phyloP scores from a whole-genome alignment of 257 asterid genomes.

The Ophiorrhiza pumila region DNA sequence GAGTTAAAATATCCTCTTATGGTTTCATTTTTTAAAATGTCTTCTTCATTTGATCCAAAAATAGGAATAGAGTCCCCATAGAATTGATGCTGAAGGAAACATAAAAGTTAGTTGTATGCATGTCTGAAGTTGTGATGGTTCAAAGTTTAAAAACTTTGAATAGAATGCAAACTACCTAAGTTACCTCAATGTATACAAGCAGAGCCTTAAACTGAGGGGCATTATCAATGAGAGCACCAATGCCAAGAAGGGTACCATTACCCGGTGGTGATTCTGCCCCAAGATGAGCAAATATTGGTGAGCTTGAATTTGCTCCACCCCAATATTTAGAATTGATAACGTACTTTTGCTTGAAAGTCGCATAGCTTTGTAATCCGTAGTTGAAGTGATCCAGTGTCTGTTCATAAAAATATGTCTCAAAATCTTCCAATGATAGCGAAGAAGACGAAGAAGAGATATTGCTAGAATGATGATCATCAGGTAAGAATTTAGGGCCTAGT shows the following conservation, averaged over 20 bases:
- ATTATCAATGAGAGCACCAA: conserved; percentile 43
- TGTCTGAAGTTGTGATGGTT: too few relatives aligned
- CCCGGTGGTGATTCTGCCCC: conserved; percentile 15
- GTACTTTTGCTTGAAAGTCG: conserved; percentile 54
- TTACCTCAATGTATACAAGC: conserved; percentile 42
- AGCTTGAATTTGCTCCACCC: conserved; percentile 43
- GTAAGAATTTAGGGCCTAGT: not conserved
- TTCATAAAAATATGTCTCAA: conserved; percentile 35
- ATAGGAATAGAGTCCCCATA: conserved; percentile 28
- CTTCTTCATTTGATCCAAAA: conserved; percentile 5
- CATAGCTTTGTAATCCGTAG: conserved; percentile 49
- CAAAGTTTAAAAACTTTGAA: too few relatives aligned
- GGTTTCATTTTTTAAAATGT: not conserved
- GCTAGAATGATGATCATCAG: conserved; percentile 10
- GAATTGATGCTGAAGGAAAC: conserved; percentile 36
- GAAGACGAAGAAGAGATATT: not conserved
- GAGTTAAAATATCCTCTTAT: conserved; percentile 10
- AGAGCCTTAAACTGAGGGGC: conserved; percentile 61
- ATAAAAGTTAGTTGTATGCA: too few relatives aligned
- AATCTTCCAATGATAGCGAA: conserved; percentile 13
- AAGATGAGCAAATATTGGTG: conserved; percentile 25
- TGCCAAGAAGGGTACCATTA: not conserved
- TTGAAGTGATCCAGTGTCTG: conserved; percentile 83
- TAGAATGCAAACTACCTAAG: too few relatives aligned
- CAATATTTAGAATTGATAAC: conserved; percentile 40